Evolutionary conservation across 208 protist genomes (phyloP), one percentile per base, ranked within the genome.

Genomic region (Porcisia hertigi): DNA sequence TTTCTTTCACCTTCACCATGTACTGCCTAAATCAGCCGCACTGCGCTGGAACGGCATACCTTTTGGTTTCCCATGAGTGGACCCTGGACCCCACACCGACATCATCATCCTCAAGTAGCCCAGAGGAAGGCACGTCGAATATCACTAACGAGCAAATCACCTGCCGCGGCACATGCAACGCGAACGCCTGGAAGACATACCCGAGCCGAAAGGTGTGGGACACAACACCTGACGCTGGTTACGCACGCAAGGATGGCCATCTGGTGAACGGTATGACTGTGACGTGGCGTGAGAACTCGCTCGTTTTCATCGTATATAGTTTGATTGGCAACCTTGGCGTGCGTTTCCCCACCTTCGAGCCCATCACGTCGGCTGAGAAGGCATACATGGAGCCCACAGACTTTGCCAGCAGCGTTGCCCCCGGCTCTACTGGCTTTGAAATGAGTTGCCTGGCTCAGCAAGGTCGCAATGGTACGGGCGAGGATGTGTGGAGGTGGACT

Each of bases 271-370:
- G 81, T 60, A 74, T 96, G 60, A 64, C 79, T 8, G 88, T 92
- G 12, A 82, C 67, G 59, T 94, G 89, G 90, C 57, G 67, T 71
- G 88, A 90, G 75, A 87, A 85, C 63, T 81, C 88, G 52, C 79
- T 96, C n/a, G 82, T 94, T 57, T 77, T 96, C 69, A 77, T 77
- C 45, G 88, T 87, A 18, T 90, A 91, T 83, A 84, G 81, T 70
- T 79, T 90, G 45, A 93, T 96, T 74, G 89, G 92, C 47, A 94
- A 92, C 81, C 77, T 96, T 59, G 92, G 87, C 63, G 89, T 90
- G 53, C 89, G 92, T 71, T 96, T 94, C 79, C 92, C 92, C 3
- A 96, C 89, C 75, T 94, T 96, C 75, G 90, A 94, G 83, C 82
- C 84, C 16, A 59, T 96, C 71, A 71, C 66, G 8, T 77, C 78